Conservation (phyloP, 768 basidiomycete genomes). For the Boletus tomentosulus region DNA sequence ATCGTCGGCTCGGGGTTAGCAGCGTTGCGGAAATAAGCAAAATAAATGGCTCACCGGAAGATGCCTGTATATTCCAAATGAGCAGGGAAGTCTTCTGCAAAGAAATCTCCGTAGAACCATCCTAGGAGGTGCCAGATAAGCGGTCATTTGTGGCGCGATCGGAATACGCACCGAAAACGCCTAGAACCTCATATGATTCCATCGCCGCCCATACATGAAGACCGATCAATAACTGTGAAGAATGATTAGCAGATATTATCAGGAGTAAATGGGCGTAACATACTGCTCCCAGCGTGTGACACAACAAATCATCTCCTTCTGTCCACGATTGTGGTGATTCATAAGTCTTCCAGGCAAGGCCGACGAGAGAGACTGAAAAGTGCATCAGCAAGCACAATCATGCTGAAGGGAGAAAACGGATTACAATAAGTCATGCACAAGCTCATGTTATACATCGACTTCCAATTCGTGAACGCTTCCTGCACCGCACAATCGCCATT, state of each 20-base stretch:
- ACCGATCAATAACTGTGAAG: constrained; percentile 68
- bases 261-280: constrained; percentile 28
- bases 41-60: constrained; percentile 59
- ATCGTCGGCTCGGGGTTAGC: not conserved
- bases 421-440: constrained; percentile 93
- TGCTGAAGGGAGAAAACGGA: constrained; percentile 14
- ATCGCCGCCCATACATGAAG: constrained; percentile 89
- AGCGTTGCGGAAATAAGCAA: not conserved
- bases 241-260: constrained; percentile 5
- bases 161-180: constrained; percentile 70
- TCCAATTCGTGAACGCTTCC: constrained; percentile 97
- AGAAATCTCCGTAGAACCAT: constrained; percentile 99
- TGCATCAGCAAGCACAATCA: not conserved
- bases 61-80: constrained; percentile 95
- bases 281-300: constrained; percentile 86
- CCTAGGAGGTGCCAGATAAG: constrained; percentile 41
- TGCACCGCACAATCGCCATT: constrained; percentile 73
- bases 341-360: constrained; percentile 90
- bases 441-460: constrained; percentile 85
- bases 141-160: not conserved
- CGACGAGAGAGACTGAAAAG: constrained; percentile 70
- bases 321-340: constrained; percentile 79
- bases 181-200: constrained; percentile 90
- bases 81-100: constrained; percentile 89
- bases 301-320: constrained; percentile 78